Conservation (phyloP, 768 basidiomycete species). For the Trametes sanguinea region DNA sequence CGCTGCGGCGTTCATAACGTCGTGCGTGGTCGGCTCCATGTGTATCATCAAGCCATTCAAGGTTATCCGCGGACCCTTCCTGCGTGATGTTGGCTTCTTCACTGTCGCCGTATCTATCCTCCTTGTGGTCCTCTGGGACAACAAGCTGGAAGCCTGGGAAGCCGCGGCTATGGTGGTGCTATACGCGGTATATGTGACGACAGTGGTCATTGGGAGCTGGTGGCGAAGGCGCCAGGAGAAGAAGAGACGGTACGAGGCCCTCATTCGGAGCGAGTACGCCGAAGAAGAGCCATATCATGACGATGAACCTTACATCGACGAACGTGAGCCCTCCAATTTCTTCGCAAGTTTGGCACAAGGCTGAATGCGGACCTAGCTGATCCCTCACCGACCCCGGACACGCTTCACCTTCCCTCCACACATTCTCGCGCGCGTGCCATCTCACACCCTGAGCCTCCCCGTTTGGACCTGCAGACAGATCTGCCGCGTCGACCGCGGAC, state of each 20-base stretch:
- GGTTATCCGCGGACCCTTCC: constrained; percentile 76
- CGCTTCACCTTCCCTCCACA: constrained; percentile 30
- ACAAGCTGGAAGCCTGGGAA: constrained; percentile 70
- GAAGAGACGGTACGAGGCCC: constrained; percentile 47
- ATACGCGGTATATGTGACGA: constrained; percentile 75
- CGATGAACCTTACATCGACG: constrained; percentile 60
- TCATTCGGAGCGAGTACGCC: constrained; percentile 60
- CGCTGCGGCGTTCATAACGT: constrained; percentile 93
- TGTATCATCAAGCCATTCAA: constrained; percentile 94
- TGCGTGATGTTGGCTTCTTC: constrained; percentile 96
- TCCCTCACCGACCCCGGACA: constrained; percentile 26
- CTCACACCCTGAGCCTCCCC: constrained; percentile 42
- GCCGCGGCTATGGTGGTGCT: constrained; percentile 67
- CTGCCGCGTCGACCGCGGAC: constrained; percentile 46
- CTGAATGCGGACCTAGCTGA: constrained; percentile 1
- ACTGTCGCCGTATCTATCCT: constrained; percentile 78
- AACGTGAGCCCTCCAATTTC: constrained; percentile 46
- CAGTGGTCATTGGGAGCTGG: constrained; percentile 80
- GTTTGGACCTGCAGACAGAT: constrained; percentile 39
- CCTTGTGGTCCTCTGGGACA: constrained; percentile 77
- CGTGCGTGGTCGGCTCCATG: constrained; percentile 97
- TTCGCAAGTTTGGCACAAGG: background rate
- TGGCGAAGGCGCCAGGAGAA: constrained; percentile 61
- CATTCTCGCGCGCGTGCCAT: constrained; percentile 39
- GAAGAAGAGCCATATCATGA: constrained; percentile 47